Evolutionary conservation across 345 rosid genomes (phyloP).

Genomic region (Melastoma malabathricum): DNA sequence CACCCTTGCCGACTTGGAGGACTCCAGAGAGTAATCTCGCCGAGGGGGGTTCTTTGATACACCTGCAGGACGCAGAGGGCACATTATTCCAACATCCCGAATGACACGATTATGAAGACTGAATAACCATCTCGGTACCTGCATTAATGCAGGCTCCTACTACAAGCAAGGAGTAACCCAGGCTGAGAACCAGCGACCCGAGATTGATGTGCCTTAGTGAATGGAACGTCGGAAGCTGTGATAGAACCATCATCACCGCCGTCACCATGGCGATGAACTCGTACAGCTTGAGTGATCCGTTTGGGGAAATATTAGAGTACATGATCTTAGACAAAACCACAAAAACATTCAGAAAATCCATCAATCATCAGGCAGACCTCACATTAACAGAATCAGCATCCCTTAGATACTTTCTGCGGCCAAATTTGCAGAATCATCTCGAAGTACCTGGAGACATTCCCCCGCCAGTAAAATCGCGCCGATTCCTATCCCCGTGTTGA

Average conservation of each 20-base stretch:
- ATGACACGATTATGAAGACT: background rate
- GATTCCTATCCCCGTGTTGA: slow-evolving; percentile 80
- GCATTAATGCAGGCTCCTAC: slow-evolving; percentile 79
- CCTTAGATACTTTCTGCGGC: too few species aligned
- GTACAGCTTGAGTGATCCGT: slow-evolving; percentile 63
- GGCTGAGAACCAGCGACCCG: slow-evolving; percentile 69
- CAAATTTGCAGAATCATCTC: background rate
- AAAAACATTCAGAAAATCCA: too few species aligned
- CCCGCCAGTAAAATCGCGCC: slow-evolving; percentile 83
- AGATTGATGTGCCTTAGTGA: slow-evolving; percentile 87
- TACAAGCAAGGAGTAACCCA: slow-evolving; percentile 79
- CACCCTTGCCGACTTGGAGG: slow-evolving; percentile 38
- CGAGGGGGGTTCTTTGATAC: slow-evolving; percentile 52
- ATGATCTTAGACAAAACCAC: slow-evolving; percentile 36
- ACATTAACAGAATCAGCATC: too few species aligned
- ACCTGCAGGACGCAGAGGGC: slow-evolving; percentile 27
- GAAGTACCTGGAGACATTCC: slow-evolving; percentile 66
- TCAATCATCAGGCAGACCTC: too few species aligned
- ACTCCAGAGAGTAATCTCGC: slow-evolving; percentile 57
- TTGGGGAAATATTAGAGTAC: slow-evolving; percentile 60
- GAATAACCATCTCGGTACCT: slow-evolving; percentile 28
- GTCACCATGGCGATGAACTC: slow-evolving; percentile 96
- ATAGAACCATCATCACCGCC: slow-evolving; percentile 61
- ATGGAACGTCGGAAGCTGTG: slow-evolving; percentile 91
- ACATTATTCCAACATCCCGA: background rate